These are phyloP conservation scores for Aspergillus ustus DNA, from an alignment of 2,329 filamentous ascomycete genomes.

Conservation along the genomic window DNA sequence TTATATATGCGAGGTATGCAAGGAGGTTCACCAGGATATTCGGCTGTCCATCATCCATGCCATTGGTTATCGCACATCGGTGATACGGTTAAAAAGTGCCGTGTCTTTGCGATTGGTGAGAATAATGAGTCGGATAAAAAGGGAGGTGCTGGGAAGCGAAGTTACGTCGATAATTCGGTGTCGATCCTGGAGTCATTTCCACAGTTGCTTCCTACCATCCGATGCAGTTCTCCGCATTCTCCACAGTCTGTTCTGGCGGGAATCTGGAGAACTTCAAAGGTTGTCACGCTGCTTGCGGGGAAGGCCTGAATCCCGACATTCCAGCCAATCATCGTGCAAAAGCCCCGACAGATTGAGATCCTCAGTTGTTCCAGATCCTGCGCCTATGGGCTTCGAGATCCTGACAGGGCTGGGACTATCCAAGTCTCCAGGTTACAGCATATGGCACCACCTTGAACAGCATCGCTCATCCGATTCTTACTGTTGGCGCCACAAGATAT, in stretches of 20 bases:
- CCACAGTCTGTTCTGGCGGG: neutral
- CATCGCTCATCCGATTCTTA: no score
- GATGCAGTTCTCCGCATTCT: no score
- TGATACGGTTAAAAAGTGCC: neutral
- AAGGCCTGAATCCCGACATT: constrained; percentile 1
- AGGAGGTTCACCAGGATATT: no score
- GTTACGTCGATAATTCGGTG: neutral
- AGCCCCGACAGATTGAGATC: neutral
- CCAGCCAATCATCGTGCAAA: neutral
- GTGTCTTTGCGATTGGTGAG: no score
- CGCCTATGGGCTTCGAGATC: neutral
- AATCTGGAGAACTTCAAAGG: no score
- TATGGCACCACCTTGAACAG: no score
- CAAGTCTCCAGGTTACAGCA: no score
- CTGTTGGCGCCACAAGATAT: no score
- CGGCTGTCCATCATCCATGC: neutral
- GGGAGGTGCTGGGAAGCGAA: neutral
- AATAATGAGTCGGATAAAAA: neutral
- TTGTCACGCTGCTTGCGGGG: neutral
- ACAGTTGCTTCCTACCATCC: neutral
- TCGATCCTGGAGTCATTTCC: neutral
- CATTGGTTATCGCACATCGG: neutral
- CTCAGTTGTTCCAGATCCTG: neutral
- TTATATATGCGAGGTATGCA: neutral
- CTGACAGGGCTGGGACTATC: no score